These are phyloP conservation scores for Friedmanniomyces simplex DNA, from an alignment of 495 filamentous ascomycete genomes.

Conservation along the genomic window DNA sequence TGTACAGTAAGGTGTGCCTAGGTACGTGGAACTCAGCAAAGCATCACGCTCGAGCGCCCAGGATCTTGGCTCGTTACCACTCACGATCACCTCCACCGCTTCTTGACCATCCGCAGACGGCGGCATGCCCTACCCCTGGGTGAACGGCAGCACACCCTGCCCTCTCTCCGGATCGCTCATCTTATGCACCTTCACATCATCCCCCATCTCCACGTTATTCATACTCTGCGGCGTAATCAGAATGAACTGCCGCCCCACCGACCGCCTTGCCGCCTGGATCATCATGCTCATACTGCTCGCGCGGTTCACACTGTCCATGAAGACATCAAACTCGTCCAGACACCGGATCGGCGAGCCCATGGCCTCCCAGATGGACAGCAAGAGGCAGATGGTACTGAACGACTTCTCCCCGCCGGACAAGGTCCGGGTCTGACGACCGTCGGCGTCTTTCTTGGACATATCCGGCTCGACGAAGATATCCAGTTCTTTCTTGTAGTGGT, in stretches of 20 bases:
- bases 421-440: slow-evolving; percentile 75
- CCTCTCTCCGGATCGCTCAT: slow-evolving; percentile 37
- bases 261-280: slow-evolving; percentile 73
- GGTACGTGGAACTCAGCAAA: no score
- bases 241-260: slow-evolving; percentile 86
- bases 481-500: slow-evolving; percentile 61
- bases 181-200: slow-evolving; percentile 62
- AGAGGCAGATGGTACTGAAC: slow-evolving; percentile 88
- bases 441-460: slow-evolving; percentile 51
- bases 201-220: slow-evolving; percentile 51
- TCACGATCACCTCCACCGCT: not conserved
- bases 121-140: not conserved
- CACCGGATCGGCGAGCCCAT: slow-evolving; percentile 94
- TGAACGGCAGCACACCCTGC: slow-evolving; percentile 31
- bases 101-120: not conserved
- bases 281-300: slow-evolving; percentile 93
- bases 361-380: slow-evolving; percentile 91
- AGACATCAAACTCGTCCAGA: slow-evolving; percentile 97
- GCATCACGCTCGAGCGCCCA: no score
- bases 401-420: slow-evolving; percentile 94
- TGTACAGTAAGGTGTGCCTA: no score
- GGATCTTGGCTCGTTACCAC: no score
- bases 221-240: slow-evolving; percentile 92
- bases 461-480: slow-evolving; percentile 78
- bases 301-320: slow-evolving; percentile 96